Evolutionary conservation across 164 flowering plant species (phyloP), one percentile per base, ranked within the genome.

Genomic region (Pachysandra terminalis): DNA sequence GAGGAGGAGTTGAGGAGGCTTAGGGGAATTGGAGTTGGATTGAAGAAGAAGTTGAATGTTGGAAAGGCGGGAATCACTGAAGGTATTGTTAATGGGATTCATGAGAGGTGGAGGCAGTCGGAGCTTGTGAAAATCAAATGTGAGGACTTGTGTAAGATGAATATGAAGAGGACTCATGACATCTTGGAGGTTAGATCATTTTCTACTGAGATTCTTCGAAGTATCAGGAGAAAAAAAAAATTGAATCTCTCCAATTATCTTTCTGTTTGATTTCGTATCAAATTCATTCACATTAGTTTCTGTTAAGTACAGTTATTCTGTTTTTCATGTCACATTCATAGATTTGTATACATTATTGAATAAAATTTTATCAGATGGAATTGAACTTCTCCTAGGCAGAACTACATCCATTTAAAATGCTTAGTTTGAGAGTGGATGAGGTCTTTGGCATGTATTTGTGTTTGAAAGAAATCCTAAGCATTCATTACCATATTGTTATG

Each of bases 111-210:
- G 99, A 82, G 95, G 76, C 60, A 76, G 59, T 25, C 75, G 15
- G 99, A 96, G 73, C 78, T 96, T 16, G 98, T 96, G 56, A 93
- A 82, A 85, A 83, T 96, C 52, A 78, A 62, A 32, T 89, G 89
- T 48, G 97, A 96, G 80, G 99, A 96, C 80, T 59, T 92, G 5
- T 87, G 87, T 68, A 83, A 77, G 81, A 35, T 84, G 80, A 90
- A 93, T 73, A 93, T 96, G 98, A 90, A 87, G 86, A 83, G 98
- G 80, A 96, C 98, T 26, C 99, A 92, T 81, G 93, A 90, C 28
- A 60, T 82, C 27, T 74, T 96, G 80, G 99, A 93, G 97, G 99
- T 90, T 64, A 51, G 68, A 3, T 60, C 32, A 0, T 24, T 49
- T 12, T 64, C 17, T 69, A 5, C 48, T 17, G 7, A n/a, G n/a